Conservation (phyloP, 371 early-diverging fungal species). For the Umbelopsis sp. region DNA sequence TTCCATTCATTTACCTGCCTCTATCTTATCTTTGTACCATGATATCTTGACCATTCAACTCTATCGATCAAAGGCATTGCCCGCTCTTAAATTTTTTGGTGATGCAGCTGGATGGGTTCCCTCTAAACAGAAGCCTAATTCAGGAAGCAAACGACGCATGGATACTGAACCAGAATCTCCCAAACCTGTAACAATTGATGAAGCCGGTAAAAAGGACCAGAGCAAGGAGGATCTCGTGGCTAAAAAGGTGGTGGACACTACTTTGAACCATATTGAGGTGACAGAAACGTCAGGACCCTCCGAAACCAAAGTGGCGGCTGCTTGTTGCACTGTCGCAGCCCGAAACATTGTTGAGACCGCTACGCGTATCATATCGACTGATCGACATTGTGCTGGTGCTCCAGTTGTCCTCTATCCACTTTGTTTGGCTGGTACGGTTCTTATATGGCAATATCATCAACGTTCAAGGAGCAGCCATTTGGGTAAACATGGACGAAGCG, state of each 20-base stretch:
- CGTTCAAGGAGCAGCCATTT: neutral
- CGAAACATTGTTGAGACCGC: constrained; percentile 18
- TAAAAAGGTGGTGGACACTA: neutral
- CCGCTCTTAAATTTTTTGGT: constrained; percentile 9
- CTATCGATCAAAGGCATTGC: constrained; percentile 20
- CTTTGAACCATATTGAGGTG: neutral
- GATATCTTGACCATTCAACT: constrained; percentile 29
- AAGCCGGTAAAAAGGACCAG: neutral
- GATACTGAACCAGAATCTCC: constrained; percentile 4
- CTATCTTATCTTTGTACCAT: constrained; percentile 27
- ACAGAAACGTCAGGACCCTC: neutral
- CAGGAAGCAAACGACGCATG: neutral
- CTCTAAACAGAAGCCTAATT: neutral
- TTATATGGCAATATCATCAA: constrained; percentile 18
- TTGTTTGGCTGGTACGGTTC: constrained; percentile 21
- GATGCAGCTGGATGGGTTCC: constrained; percentile 11
- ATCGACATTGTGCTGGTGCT: constrained; percentile 12
- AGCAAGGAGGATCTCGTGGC: neutral
- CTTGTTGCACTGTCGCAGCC: constrained; percentile 18
- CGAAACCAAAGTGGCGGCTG: constrained; percentile 1
- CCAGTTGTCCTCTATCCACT: constrained; percentile 21
- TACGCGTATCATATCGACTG: constrained; percentile 1
- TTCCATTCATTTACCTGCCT: constrained; percentile 18
- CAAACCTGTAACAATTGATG: neutral
- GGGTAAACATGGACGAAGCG: neutral